Evolutionary conservation across 2,329 filamentous ascomycete species (phyloP).

Genomic region (Talaromyces atroroseus): DNA sequence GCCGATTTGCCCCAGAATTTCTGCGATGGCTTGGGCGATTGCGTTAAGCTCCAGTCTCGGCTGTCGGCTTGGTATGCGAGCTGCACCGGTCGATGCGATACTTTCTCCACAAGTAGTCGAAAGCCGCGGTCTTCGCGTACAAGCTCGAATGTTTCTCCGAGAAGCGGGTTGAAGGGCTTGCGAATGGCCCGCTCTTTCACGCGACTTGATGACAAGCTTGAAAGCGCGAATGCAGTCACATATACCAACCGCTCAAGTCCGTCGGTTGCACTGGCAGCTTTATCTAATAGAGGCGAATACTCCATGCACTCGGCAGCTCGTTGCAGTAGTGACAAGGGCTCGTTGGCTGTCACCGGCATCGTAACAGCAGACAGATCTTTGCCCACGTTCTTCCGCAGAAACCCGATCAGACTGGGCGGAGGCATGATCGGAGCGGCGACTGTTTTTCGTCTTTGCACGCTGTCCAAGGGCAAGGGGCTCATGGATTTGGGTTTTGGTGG

Average conservation of each 20-base stretch:
- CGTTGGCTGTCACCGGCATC: constrained; percentile 96
- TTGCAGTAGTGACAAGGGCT: constrained; percentile 82
- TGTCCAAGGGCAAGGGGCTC: constrained; percentile 66
- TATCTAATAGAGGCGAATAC: constrained; percentile 78
- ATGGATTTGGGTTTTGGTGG: constrained; percentile 72
- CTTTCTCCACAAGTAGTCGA: constrained; percentile 90
- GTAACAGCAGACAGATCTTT: constrained; percentile 95
- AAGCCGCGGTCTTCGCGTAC: constrained; percentile 82
- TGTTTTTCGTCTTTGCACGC: constrained; percentile 61
- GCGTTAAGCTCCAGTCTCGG: constrained; percentile 75
- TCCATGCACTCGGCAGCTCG: constrained; percentile 86
- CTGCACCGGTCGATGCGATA: constrained; percentile 84
- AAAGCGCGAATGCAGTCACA: constrained; percentile 85
- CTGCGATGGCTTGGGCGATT: constrained; percentile 81
- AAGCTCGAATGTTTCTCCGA: constrained; percentile 93
- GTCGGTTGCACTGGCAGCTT: constrained; percentile 54
- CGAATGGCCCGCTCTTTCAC: constrained; percentile 87
- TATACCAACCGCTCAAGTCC: constrained; percentile 71
- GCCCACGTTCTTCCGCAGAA: constrained; percentile 93
- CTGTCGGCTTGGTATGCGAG: constrained; percentile 92
- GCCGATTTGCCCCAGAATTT: constrained; percentile 99
- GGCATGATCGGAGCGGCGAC: constrained; percentile 69
- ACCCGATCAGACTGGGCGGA: constrained; percentile 87
- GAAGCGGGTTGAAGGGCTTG: constrained; percentile 95
- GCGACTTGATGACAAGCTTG: constrained; percentile 72